A percentile compares a stretch with the other conserved stretches of the same genome.
Conservation (phyloP, 2,329 filamentous ascomycete species). For the Ceratocystis albifundus region DNA sequence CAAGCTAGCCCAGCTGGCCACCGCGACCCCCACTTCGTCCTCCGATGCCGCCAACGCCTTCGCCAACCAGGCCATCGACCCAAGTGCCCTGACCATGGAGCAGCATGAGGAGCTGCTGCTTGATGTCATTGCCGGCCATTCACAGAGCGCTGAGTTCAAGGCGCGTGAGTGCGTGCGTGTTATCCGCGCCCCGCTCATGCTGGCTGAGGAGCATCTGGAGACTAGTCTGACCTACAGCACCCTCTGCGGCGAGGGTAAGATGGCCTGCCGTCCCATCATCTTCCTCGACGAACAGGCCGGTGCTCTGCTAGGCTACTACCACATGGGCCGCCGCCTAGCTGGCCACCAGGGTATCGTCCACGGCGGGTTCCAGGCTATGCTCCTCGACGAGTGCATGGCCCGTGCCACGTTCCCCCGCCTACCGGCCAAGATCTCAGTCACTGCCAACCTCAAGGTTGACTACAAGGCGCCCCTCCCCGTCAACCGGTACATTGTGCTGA, state of each 20-base stretch:
- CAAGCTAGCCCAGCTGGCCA: slow-evolving; percentile 19
- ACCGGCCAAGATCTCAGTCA: slow-evolving; percentile 75
- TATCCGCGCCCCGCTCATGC: slow-evolving; percentile 22
- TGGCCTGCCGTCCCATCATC: slow-evolving; percentile 22
- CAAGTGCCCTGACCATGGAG: slow-evolving; percentile 13
- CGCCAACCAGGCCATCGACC: slow-evolving; percentile 15
- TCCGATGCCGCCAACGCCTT: slow-evolving; percentile 15
- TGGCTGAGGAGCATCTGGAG: slow-evolving; percentile 21
- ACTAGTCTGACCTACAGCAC: slow-evolving; percentile 22
- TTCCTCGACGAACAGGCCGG: slow-evolving; percentile 22
- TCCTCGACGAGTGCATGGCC: slow-evolving; percentile 82
- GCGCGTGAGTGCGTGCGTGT: slow-evolving; percentile 20
- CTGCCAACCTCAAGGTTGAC: slow-evolving; percentile 71
- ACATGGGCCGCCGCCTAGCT: slow-evolving; percentile 62
- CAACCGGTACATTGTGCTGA: slow-evolving; percentile 62
- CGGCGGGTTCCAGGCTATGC: slow-evolving; percentile 79
- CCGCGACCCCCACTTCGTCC: slow-evolving; percentile 12
- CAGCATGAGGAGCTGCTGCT: slow-evolving; percentile 22
- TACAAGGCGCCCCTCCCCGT: slow-evolving; percentile 74
- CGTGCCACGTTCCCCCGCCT: slow-evolving; percentile 79
- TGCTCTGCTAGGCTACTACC: slow-evolving; percentile 23
- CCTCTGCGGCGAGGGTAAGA: slow-evolving; percentile 19
- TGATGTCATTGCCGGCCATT: slow-evolving; percentile 21
- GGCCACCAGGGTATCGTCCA: slow-evolving; percentile 87
- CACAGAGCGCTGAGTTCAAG: slow-evolving; percentile 18